Base-by-base conservation (phyloP, 2,329 filamentous ascomycete species). In the Ilyonectria destructans region DNA sequence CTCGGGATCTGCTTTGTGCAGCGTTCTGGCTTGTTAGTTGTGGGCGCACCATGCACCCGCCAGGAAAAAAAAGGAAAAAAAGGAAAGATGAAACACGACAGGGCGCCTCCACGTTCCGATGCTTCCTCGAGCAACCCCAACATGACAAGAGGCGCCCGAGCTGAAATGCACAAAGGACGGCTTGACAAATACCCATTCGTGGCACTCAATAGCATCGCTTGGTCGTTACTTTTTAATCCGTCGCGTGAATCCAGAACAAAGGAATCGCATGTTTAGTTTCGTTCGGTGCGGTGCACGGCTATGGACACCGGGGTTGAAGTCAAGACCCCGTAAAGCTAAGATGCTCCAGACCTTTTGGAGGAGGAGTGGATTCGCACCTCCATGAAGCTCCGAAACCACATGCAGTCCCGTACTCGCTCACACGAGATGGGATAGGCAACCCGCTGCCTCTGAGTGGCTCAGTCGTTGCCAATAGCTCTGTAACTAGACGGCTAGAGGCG, bases 31-130 rank as follows among this genome's bases (percentile, higher is more conserved):
- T 29, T 51, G 56, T 56, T 57, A 57, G 31, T 29, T 51, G 56
- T 56, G 62, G 62, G 31, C 55, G 43, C 57, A 15, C 35, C 40
- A 43, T 52, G 58, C 58, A 67, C 46, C 37, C 33, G 54, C 21
- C 26, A 56, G 46, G 23, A 58, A 68, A 51, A 26, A 45, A 59
- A 62, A 60, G 59, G 55, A n/a, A 51, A 46, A 58, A 58, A 26
- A 43, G 56, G 59, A 52, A 60, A 60, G 51, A 60, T 70, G 69
- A 71, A 71, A 70, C 69, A 56, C 54, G 62, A 61, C 48, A 49
- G 64, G 64, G 65, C 52, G 65, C 59, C 64, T 65, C 64, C 23
- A 48, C 29, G 40, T 37, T 45, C 31, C 15, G 57, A 29, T 26
- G 55, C 21, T 48, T 33, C n/a, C 67, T 70, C 67, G 65, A 61